phyloP scores from a whole-genome alignment of 305 asterid species.

The Solanum hybrid region DNA sequence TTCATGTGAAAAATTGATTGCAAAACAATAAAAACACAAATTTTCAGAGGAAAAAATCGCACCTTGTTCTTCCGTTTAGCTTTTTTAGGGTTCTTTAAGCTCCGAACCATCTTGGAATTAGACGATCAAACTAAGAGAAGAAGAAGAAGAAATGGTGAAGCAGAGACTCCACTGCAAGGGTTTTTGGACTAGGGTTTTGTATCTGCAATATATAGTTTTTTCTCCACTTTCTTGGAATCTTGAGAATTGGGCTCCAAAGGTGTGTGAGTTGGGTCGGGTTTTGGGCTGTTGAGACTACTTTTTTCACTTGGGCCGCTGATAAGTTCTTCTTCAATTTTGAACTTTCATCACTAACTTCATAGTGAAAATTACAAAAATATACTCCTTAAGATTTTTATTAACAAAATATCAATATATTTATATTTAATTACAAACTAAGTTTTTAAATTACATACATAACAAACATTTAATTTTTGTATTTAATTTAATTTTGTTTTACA shows the following conservation, averaged over 20 bases:
- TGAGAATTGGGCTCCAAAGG: not conserved
- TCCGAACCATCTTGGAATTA: conserved; percentile 6
- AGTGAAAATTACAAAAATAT: no score
- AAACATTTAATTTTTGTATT: no score
- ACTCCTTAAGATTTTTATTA: no score
- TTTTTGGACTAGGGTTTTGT: not conserved
- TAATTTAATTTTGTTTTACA: no score
- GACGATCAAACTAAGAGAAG: not conserved
- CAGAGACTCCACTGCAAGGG: not conserved
- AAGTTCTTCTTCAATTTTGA: not conserved
- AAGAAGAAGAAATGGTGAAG: not conserved
- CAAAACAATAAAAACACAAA: not conserved
- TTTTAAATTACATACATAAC: no score
- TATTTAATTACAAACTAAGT: no score
- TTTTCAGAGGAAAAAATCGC: not conserved
- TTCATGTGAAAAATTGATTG: not conserved
- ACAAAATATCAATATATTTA: no score
- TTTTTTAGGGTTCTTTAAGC: conserved; percentile 8
- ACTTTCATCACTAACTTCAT: no score
- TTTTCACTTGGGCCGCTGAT: not conserved
- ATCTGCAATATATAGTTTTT: not conserved
- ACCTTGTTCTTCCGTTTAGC: conserved; percentile 9
- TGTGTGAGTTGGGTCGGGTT: not conserved
- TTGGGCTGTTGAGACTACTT: not conserved
- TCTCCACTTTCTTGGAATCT: not conserved